Evolutionary conservation across 331 rosid species (phyloP), one percentile per base, ranked within the genome.

Genomic region (Cucumis variabilis): DNA sequence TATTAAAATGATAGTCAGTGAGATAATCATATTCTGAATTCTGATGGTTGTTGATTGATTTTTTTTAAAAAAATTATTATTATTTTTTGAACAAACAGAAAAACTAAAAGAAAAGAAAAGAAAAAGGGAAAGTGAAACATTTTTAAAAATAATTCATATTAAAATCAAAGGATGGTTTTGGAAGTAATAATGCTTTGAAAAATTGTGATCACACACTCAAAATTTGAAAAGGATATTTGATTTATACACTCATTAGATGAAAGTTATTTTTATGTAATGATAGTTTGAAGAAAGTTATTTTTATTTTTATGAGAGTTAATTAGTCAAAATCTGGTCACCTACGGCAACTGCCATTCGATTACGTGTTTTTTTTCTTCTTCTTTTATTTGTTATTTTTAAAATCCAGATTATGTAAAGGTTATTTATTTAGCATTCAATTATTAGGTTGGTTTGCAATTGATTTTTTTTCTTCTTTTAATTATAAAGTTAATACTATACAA

Each of bases 21-120:
- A 73, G 50, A 73, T 37, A 74, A 74, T 74, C 80, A 74, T n/a
- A 74, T 5, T 33, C n/a, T n/a, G n/a, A n/a, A n/a, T n/a, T n/a
- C 20, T 33, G 23, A 17, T 17, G 20, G 13, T 72, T 72, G 78
- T 51, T 72, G 12, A 23, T 19, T 30, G n/a, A 23, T 30, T 71
- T 16, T 11, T n/a, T 33, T 63, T 16, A n/a, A n/a, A n/a, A n/a
- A n/a, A n/a, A n/a, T 16, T 58, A 58, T 16, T 44, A 44, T 44
- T 7, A 44, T 58, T 21, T 2, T 21, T 37, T 73, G 79, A 73
- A 73, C n/a, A 70, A 70, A 70, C n/a, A 7, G 6, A 28, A 70
- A 30, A 70, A 70, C 7, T 0, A 28, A 70, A 70, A 33, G 9
- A 17, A 37, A 19, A 19, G 1, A 70, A 16, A 1, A 11, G n/a